Base-by-base conservation (phyloP, 805 yeast species). In the Ogataea saltuana region DNA sequence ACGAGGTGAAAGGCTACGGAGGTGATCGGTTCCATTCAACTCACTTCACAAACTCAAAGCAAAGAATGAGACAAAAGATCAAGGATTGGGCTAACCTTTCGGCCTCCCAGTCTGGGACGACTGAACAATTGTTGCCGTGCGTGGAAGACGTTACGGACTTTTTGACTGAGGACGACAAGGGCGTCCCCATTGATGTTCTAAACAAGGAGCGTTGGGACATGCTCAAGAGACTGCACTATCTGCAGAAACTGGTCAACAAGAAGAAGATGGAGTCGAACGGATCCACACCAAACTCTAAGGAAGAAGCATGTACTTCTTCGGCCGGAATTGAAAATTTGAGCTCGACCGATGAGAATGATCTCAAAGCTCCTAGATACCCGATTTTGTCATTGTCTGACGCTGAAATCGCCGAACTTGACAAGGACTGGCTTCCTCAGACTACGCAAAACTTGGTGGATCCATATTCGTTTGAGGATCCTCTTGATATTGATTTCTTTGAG, bases 391-490 rank as follows among this genome's bases (percentile, higher is more conserved):
- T 81, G 19, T 65, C 64, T 25, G 76, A 73, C 28, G 58, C 57
- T 2, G 77, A 72, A 3, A 65, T 74, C 19, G 59, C 65, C 20
- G 72, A 71, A 11, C 46, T 81, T 27, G 60, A 57, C 40, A 44
- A 55, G n/a, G 55, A 58, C 22, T 30, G 52, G 23, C 53, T 54
- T 69, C 81, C 56, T 54, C 69, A 38, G 57, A 65, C 44, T 2
- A 48, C 49, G 40, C 63, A 33, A 54, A 60, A 38, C 46, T 83
- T 81, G 44, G 74, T 93, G 48, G 97, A 89, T 61, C 99, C 99
- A 1, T 90, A 87, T 63, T 70, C 79, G 2, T 89, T 93, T 61
- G 83, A 77, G 44, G 99, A 93, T 65, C 99, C 99, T 0, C 61
- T 93, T 36, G 79, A 76, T 46, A 84, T 78, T n/a, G 78, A 77